Evolutionary conservation across 805 yeast genomes (phyloP), one percentile per base, ranked within the genome.

Genomic region (Yarrowia sp.): DNA sequence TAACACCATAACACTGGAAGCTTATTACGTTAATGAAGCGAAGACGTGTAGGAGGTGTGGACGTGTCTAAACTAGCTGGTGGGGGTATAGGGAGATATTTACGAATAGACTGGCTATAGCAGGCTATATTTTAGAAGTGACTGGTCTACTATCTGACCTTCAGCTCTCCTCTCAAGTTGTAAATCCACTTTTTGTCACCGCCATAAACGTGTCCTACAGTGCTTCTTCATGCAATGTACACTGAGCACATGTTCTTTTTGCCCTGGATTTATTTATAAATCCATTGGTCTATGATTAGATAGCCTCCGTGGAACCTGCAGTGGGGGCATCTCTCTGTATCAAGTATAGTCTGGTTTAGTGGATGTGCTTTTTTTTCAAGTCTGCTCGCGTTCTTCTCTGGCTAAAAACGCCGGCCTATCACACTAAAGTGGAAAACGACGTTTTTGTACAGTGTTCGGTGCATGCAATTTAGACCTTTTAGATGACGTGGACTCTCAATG

Each of bases 1-100:
- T 56, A 56, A 56, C 63, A 56, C 63, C 63, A 56, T 56, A 56
- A 56, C 63, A 56, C 38, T 8, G 26, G n/a, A 56, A 56, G 48
- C 22, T 38, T 56, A 56, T 26, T 56, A 48, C 63, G 63, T 56
- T 41, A 56, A 53, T 53, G 59, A 41, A 56, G 48, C 48, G 48
- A 41, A 14, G 63, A 53, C 63, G 63, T 41, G 63, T 36, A 56
- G 48, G 63, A 40, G 59, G 40, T 7, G 15, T 9, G 46, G 40
- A 14, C 59, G 59, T 53, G 59, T 53, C 40, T 19, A 10, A 11
- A 11, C 40, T 26, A 26, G 32, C 7, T 26, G 32, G 32, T 26
- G 32, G 32, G 32, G 32, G 32, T 26, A 26, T 26, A 26, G 32
- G 32, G 32, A 26, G 32, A 26, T 26, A 26, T 26, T 26, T 26